Evolutionary conservation across 345 rosid species (phyloP).

Genomic region (Citrus mangshanensis): DNA sequence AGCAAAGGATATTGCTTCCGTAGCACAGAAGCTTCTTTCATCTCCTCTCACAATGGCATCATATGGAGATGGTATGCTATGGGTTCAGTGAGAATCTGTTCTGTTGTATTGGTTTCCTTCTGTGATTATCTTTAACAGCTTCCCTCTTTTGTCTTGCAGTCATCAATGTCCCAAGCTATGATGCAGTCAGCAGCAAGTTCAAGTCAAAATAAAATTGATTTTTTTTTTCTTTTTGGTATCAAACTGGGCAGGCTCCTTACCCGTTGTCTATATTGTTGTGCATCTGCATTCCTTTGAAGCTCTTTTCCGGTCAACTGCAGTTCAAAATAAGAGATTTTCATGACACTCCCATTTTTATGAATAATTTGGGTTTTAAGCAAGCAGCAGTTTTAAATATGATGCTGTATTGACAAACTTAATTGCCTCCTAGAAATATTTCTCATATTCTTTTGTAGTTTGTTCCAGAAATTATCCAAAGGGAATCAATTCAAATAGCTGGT

Average conservation of each 20-base stretch:
- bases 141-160: slow-evolving; percentile 29
- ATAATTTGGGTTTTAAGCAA: slow-evolving; percentile 24
- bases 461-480: not conserved
- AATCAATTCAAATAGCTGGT: not conserved
- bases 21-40: slow-evolving; percentile 53
- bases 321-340: slow-evolving; percentile 19
- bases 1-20: slow-evolving; percentile 50
- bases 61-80: slow-evolving; percentile 70
- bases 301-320: slow-evolving; percentile 1
- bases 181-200: slow-evolving; percentile 57
- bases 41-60: slow-evolving; percentile 95
- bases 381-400: slow-evolving; percentile 5
- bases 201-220: slow-evolving; percentile 25
- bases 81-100: not conserved
- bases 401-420: not conserved
- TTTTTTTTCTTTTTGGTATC: not conserved
- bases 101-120: not conserved
- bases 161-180: slow-evolving; percentile 64
- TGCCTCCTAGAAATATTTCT: not conserved
- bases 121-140: not conserved
- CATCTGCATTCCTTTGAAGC: slow-evolving; percentile 13
- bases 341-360: slow-evolving; percentile 6
- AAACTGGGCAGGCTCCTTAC: slow-evolving; percentile 6
- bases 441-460: slow-evolving; percentile 13
- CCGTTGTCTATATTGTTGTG: slow-evolving; percentile 12